phyloP scores from a whole-genome alignment of 306 rosid genomes.

The Elaeagnus macrophylla region DNA sequence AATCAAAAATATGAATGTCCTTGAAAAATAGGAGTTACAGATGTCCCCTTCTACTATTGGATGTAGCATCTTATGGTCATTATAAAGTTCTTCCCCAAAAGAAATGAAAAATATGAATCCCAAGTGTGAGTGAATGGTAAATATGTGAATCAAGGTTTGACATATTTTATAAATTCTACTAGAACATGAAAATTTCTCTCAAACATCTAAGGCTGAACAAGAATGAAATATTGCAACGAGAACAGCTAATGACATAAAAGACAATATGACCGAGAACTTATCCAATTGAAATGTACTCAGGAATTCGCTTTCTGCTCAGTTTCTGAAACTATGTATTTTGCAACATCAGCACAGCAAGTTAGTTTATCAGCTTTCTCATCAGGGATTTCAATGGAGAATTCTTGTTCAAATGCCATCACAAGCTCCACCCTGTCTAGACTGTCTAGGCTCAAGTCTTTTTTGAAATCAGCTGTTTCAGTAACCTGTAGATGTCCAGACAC shows the following conservation, averaged over 20 bases:
- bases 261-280: not conserved
- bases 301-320: conserved; percentile 31
- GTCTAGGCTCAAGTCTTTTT: conserved; percentile 71
- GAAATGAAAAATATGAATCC: too few relatives aligned
- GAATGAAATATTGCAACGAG: too few relatives aligned
- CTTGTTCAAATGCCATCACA: conserved; percentile 76
- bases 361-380: conserved; percentile 77
- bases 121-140: too few relatives aligned
- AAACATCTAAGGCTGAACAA: too few relatives aligned
- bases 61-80: too few relatives aligned
- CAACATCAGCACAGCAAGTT: conserved; percentile 66
- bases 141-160: too few relatives aligned
- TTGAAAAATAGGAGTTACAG: too few relatives aligned
- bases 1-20: too few relatives aligned
- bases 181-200: too few relatives aligned
- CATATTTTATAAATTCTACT: too few relatives aligned
- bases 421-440: conserved; percentile 78
- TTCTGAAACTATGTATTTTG: conserved; percentile 42
- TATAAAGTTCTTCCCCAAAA: too few relatives aligned
- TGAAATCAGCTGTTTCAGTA: conserved; percentile 73
- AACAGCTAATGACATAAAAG: not conserved
- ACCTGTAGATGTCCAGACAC: conserved; percentile 39
- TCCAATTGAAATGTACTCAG: conserved; percentile 5
- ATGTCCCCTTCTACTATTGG: too few relatives aligned
- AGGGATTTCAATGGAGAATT: conserved; percentile 69